These are phyloP conservation scores for Blastobotrys proliferans DNA, from an alignment of 1,139 yeast genomes.

Conservation along the genomic window DNA sequence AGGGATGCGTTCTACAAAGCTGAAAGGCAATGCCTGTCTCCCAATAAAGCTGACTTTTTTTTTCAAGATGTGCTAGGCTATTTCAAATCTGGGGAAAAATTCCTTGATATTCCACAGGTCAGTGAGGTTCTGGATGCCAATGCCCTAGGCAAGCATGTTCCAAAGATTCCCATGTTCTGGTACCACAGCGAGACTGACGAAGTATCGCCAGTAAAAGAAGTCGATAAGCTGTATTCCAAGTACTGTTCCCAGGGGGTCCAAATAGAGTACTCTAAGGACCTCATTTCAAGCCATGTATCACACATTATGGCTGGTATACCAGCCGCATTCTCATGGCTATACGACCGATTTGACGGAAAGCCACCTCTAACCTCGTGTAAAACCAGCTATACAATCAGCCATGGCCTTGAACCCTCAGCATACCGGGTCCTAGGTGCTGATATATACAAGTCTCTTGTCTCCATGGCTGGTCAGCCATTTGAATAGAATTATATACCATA, in stretches of 20 bases:
- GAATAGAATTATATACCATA: too few relatives aligned
- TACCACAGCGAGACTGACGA: constrained; percentile 30
- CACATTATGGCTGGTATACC: neutral
- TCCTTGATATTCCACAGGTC: constrained; percentile 13
- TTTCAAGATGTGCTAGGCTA: constrained; percentile 19
- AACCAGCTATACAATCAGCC: constrained; percentile 9
- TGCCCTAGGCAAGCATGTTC: constrained; percentile 16
- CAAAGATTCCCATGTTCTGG: constrained; percentile 24
- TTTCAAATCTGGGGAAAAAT: constrained; percentile 21
- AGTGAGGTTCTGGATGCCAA: constrained; percentile 22
- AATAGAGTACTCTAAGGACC: constrained; percentile 25
- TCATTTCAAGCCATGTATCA: constrained; percentile 19
- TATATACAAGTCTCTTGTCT: too few relatives aligned
- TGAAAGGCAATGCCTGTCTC: constrained; percentile 17
- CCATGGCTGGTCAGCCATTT: too few relatives aligned
- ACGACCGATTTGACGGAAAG: constrained; percentile 13
- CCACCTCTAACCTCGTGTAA: neutral
- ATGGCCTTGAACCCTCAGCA: too few relatives aligned
- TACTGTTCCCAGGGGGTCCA: constrained; percentile 29
- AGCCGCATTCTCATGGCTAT: constrained; percentile 12
- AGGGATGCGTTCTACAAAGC: constrained; percentile 15
- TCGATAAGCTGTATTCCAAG: constrained; percentile 19
- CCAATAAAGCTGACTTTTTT: constrained; percentile 10
- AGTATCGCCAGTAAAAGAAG: constrained; percentile 22
- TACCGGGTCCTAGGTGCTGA: too few relatives aligned